phyloP scores from a whole-genome alignment of 2,329 filamentous ascomycete genomes.

The Pseudomassariella vexata region DNA sequence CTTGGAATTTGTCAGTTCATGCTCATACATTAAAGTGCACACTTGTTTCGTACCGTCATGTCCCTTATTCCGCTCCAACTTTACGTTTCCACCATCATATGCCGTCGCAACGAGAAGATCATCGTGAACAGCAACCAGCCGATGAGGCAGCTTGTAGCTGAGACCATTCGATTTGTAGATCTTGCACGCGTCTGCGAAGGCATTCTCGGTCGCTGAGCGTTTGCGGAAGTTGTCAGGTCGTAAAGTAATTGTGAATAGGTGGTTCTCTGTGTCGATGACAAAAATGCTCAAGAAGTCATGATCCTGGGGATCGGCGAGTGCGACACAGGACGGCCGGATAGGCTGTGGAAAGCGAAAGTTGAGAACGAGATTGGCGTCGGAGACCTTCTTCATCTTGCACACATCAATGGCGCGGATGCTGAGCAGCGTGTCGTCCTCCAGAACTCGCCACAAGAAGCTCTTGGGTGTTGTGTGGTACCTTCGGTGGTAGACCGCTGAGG shows the following conservation, averaged over 20 bases:
- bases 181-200: conserved; percentile 72
- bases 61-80: conserved; percentile 55
- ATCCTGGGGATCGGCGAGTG: conserved; percentile 72
- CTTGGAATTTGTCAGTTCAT: conserved; percentile 18
- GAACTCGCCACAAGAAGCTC: conserved; percentile 84
- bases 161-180: conserved; percentile 68
- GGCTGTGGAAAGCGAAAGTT: conserved; percentile 70
- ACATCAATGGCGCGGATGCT: conserved; percentile 82
- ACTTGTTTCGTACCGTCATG: conserved; percentile 36
- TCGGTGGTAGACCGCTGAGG: conserved; percentile 81
- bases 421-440: conserved; percentile 73
- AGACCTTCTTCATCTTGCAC: conserved; percentile 58
- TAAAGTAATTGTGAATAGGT: conserved; percentile 81
- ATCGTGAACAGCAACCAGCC: conserved; percentile 68
- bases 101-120: conserved; percentile 75
- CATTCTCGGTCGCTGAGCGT: conserved; percentile 62
- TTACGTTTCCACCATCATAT: conserved; percentile 70
- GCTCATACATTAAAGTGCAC: neutral
- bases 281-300: conserved; percentile 53
- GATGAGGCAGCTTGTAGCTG: conserved; percentile 70
- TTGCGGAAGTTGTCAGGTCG: conserved; percentile 77
- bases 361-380: conserved; percentile 69
- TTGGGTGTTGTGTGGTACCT: conserved; percentile 69
- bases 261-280: conserved; percentile 63
- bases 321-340: conserved; percentile 73